phyloP scores from a whole-genome alignment of 2,329 filamentous ascomycete species.

The Pseudogymnoascus sp. region DNA sequence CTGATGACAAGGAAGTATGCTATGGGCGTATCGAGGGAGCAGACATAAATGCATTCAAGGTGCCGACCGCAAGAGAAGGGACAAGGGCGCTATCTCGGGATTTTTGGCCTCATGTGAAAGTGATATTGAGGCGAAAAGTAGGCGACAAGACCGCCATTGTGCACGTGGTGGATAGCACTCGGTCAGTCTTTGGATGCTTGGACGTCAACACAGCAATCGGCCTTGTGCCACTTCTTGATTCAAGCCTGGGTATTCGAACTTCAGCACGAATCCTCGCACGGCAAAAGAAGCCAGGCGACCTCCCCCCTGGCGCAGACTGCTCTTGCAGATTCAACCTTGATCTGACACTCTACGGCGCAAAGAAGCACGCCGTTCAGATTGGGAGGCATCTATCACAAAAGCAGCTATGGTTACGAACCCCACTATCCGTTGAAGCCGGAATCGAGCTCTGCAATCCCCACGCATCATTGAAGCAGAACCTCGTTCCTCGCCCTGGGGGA shows the following conservation, averaged over 20 bases:
- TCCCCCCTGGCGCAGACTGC: constrained; percentile 47
- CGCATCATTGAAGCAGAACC: constrained; percentile 21
- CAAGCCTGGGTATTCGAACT: constrained; percentile 56
- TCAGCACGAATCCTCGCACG: constrained; percentile 63
- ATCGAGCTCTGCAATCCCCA: constrained; percentile 74
- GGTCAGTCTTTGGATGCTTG: constrained; percentile 66
- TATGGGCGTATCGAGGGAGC: constrained; percentile 68
- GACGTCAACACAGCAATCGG: constrained; percentile 59
- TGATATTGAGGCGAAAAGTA: constrained; percentile 54
- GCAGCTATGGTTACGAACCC: constrained; percentile 59
- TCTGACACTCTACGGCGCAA: constrained; percentile 71
- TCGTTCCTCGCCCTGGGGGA: constrained; percentile 23
- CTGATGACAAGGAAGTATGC: constrained; percentile 64
- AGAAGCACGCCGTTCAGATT: constrained; percentile 54
- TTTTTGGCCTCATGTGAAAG: constrained; percentile 67
- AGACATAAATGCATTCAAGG: constrained; percentile 55
- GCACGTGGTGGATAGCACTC: constrained; percentile 63
- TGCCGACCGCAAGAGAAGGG: constrained; percentile 61
- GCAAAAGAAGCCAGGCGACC: constrained; percentile 53
- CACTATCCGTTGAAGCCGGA: constrained; percentile 56
- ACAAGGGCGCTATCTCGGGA: constrained; percentile 46
- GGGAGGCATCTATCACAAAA: constrained; percentile 59
- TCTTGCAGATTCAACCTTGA: constrained; percentile 57
- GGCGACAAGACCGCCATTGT: constrained; percentile 53
- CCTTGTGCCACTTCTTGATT: constrained; percentile 66